Base-by-base conservation (phyloP, 164 flowering plant species). In the Dillenia suffruticosa region DNA sequence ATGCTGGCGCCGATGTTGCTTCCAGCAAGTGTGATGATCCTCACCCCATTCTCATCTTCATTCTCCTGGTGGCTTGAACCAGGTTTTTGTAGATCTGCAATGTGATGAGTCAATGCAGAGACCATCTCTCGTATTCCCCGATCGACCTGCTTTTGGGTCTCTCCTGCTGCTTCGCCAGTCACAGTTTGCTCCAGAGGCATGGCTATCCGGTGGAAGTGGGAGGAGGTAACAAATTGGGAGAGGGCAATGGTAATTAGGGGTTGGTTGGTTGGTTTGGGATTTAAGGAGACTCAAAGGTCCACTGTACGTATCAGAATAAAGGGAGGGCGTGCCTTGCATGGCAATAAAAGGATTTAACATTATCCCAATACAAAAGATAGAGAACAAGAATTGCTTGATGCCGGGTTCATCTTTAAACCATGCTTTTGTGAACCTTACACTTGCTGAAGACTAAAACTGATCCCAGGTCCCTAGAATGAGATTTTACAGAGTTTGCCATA, bases 11-110 rank as follows among this genome's bases (percentile, higher is more conserved):
- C 97, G 0, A 62, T 60, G 75, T 89, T 89, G 73, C 16, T 81
- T 26, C 96, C 97, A 0, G 88, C 83, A 5, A 92, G 80, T 0
- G 95, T 86, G 68, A 92, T 73, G 69, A 92, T 68, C 6, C 83
- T 70, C 17, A 70, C 47, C 19, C 90, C 93, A 12, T 64, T 54
- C 1, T 72, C 74, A 9, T 77, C 69, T 10, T 74, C 72, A 12
- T 51, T 67, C 5, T 56, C 72, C 1, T 68, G 76, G 2, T 64
- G 71, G 62, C 63, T 51, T 1, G 77, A 46, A 12, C 72, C 73
- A 0, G 67, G 54, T 26, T 79, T 77, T 26, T 76, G 86, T 51
- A 79, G 81, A 16, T 64, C 55, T 0, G 67, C 11, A 10, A 82
- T 55, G 40, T 82, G 81, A 8, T 49, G 55, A 4, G 86, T 85